Conservation (phyloP, 2,329 filamentous ascomycete genomes). For the Colletotrichum coccodes region DNA sequence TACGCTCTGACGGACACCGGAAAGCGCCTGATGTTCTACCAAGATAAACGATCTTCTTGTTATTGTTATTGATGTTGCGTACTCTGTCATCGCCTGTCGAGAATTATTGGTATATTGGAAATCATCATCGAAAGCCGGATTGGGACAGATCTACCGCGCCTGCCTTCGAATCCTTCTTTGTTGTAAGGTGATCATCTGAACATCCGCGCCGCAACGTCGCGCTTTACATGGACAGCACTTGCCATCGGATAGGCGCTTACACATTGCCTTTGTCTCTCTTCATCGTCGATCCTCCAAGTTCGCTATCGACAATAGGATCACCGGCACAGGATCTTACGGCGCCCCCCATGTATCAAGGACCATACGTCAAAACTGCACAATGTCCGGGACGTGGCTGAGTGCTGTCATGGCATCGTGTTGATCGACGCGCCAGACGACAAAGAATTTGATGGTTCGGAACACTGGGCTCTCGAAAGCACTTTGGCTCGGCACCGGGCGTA, state of each 20-base stretch:
- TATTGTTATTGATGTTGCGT: no score
- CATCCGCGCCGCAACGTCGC: not conserved
- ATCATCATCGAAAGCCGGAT: not conserved
- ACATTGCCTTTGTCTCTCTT: conserved; percentile 4
- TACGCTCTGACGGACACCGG: not conserved
- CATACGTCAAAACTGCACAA: not conserved
- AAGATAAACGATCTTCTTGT: not conserved
- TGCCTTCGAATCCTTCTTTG: conserved; percentile 7
- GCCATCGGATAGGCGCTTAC: not conserved
- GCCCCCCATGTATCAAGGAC: not conserved
- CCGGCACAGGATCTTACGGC: not conserved
- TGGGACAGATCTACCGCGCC: not conserved
- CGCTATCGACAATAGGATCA: not conserved
- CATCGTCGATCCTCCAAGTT: not conserved
- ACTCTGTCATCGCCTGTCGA: not conserved
- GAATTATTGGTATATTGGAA: not conserved
- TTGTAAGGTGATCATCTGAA: conserved; percentile 4
- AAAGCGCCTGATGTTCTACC: not conserved
- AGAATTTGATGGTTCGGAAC: not conserved
- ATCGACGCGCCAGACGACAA: not conserved
- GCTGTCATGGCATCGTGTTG: not conserved
- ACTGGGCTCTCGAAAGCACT: no score
- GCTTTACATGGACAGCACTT: not conserved
- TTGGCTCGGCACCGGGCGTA: not conserved
- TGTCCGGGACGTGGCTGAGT: not conserved